Base-by-base conservation (phyloP, 345 rosid genomes). In the Angophora floribunda region DNA sequence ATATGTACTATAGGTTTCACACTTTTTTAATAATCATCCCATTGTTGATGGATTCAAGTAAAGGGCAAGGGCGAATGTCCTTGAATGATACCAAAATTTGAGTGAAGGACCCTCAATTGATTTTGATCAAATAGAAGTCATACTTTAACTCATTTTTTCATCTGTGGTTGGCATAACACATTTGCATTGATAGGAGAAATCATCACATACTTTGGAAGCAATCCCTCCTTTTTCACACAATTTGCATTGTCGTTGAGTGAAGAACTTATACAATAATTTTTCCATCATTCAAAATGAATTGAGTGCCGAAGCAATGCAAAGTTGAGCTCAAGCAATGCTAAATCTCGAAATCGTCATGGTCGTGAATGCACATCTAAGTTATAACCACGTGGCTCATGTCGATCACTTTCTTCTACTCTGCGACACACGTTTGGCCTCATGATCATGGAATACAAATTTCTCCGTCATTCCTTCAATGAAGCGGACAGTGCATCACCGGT, bases 171-270 rank as follows among this genome's bases (percentile, higher is more conserved):
- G 3, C 4, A 41, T 41, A 9, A 19, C 82, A 19, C 49, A 41
- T 75, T 10, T 1, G 14, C 19, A 41, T 75, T 21, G 49, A 19
- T 19, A 1, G 14, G 28, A 36, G 49, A 75, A 75, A 70, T 17
- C 45, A 36, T 17, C 36, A 17, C 4, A 2, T 36, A 9, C 47
- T 36, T 12, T 19, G 6, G 22, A 17, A 70, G 47, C 22, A 70
- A 17, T 17, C 26, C 11, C 82, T 70, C 26, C 26, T 70, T 36
- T 70, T 10, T 4, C 13, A 9, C 24, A 36, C 2, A 47, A 36
- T n/a, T 8, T 6, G 13, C 15, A 17, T 8, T 1, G 10, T 4
- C 3, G 9, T n/a, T 6, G 75, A n/a, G 36, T 17, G 5, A 2
- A 14, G 75, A 17, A 63, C 6, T n/a, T 1, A 32, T 63, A 13